Evolutionary conservation across 2,329 filamentous ascomycete species (phyloP).

Genomic region (Metarhizium guizhouense): DNA sequence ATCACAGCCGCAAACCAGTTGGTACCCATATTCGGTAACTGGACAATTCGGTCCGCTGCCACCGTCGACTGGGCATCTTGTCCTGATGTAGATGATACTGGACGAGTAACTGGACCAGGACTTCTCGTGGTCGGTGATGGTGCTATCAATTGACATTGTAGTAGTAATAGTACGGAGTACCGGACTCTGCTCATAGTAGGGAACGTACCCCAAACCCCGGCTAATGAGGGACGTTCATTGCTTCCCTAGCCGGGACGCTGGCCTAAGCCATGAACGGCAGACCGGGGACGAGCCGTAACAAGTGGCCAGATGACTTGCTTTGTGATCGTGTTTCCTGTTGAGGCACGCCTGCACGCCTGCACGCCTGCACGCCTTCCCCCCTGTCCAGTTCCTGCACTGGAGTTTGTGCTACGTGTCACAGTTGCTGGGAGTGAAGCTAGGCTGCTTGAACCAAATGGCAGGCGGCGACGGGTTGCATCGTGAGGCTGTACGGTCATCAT

Average conservation of each 20-base stretch:
- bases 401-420: background rate
- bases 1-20: background rate
- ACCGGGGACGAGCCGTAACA: background rate
- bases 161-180: too few species aligned
- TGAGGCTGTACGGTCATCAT: too few species aligned
- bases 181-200: too few species aligned
- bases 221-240: background rate
- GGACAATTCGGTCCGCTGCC: background rate
- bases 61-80: too few species aligned
- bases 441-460: too few species aligned
- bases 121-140: too few species aligned
- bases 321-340: background rate
- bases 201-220: background rate
- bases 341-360: background rate
- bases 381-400: background rate
- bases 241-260: background rate
- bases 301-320: constrained; percentile 1
- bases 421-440: background rate
- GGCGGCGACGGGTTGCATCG: too few species aligned
- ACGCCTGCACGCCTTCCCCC: background rate
- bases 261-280: background rate
- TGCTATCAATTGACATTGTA: too few species aligned
- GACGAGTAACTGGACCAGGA: too few species aligned
- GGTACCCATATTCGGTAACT: background rate
- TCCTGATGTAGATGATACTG: too few species aligned